phyloP scores from a whole-genome alignment of 2,329 filamentous ascomycete species.

The Pseudogymnoascus sp. region DNA sequence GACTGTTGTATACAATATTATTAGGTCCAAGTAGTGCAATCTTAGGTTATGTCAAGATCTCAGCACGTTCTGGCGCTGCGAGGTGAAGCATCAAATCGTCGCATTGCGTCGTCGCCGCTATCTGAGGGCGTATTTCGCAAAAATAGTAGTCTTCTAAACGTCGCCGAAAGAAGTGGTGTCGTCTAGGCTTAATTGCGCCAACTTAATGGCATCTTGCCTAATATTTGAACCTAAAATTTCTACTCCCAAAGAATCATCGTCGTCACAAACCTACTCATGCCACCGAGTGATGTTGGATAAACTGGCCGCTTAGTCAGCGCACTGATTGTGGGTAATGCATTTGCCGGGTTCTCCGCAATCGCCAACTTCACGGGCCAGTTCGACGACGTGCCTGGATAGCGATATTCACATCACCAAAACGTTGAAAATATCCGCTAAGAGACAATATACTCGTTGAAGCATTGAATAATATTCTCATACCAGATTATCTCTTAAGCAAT shows the following conservation, averaged over 20 bases:
- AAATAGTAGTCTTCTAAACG: background rate
- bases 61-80: background rate
- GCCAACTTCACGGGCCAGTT: background rate
- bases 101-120: background rate
- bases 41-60: background rate
- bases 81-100: conserved; percentile 5
- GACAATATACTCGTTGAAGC: background rate
- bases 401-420: background rate
- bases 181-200: background rate
- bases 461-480: background rate
- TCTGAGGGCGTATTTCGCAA: background rate
- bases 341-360: conserved; percentile 2
- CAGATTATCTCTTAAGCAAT: background rate
- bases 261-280: conserved; percentile 5
- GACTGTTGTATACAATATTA: background rate
- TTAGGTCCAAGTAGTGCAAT: background rate
- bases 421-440: background rate
- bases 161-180: background rate
- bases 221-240: background rate
- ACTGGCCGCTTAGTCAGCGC: background rate
- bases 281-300: background rate
- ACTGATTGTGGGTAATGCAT: background rate
- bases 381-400: background rate
- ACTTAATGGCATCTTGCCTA: background rate
- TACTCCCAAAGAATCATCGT: background rate